Conservation (phyloP, 1,139 yeast species). For the Sugiyamaella grinbergsii region DNA sequence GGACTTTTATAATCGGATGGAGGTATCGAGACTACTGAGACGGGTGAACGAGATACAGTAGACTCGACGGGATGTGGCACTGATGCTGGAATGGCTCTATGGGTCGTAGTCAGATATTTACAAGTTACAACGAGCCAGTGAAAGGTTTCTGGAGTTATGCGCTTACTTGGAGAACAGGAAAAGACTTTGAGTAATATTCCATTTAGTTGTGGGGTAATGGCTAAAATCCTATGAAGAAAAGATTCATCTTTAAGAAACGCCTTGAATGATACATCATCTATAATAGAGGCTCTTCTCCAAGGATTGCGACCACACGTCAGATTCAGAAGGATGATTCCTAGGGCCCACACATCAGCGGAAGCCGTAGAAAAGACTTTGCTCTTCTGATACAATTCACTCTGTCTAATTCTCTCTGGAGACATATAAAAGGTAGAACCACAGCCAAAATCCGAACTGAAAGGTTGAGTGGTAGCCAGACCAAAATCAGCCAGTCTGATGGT, state of each 20-base stretch:
- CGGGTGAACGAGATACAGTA: no score
- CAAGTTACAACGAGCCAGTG: conserved; percentile 1
- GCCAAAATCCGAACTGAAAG: conserved; percentile 66
- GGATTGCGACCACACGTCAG: conserved; percentile 85
- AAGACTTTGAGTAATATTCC: conserved; percentile 57
- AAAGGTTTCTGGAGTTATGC: conserved; percentile 46
- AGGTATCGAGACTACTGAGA: neutral
- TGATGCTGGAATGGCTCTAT: neutral
- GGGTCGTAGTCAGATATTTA: conserved; percentile 4
- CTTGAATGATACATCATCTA: conserved; percentile 56
- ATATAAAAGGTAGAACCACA: conserved; percentile 88
- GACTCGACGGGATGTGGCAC: neutral
- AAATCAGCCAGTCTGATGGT: conserved; percentile 75
- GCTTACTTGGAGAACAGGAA: conserved; percentile 61
- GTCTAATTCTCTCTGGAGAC: conserved; percentile 81
- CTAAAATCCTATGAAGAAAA: conserved; percentile 62
- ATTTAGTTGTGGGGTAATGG: conserved; percentile 65
- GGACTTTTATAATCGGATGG: neutral
- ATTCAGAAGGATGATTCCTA: conserved; percentile 79
- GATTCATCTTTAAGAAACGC: conserved; percentile 53
- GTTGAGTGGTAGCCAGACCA: conserved; percentile 72
- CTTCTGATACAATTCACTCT: conserved; percentile 44
- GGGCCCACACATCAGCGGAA: conserved; percentile 86
- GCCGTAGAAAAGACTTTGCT: conserved; percentile 47
- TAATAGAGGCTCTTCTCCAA: conserved; percentile 75